These are phyloP conservation scores for Dryadomyces quercivorus DNA, from an alignment of 2,329 filamentous ascomycete species.

Conservation along the genomic window DNA sequence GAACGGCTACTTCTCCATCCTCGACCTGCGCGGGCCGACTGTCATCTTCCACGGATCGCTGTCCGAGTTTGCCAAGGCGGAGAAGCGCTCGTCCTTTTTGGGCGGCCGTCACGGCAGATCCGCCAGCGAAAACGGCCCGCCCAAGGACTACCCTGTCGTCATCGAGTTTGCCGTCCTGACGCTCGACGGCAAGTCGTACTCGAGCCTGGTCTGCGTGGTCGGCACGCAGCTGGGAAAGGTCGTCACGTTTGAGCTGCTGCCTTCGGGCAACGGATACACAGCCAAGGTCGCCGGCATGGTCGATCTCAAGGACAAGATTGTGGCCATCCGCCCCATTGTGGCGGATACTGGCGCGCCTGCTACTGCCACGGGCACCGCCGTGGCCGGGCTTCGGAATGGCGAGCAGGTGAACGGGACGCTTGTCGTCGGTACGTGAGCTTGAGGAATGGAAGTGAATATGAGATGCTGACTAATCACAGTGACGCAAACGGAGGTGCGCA, in stretches of 20 bases:
- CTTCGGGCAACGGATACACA: slow-evolving; percentile 59
- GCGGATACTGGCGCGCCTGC: slow-evolving; percentile 66
- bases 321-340: slow-evolving; percentile 70
- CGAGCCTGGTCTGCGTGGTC: slow-evolving; percentile 84
- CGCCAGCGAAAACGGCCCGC: slow-evolving; percentile 12
- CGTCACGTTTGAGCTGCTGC: slow-evolving; percentile 81
- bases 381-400: slow-evolving; percentile 67
- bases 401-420: slow-evolving; percentile 67
- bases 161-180: slow-evolving; percentile 93
- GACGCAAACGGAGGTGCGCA: slow-evolving; percentile 61
- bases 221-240: slow-evolving; percentile 78
- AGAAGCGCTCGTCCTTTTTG: slow-evolving; percentile 64
- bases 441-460: neutral
- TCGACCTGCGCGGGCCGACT: slow-evolving; percentile 78
- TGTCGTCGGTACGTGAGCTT: slow-evolving; percentile 47
- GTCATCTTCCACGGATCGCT: slow-evolving; percentile 68
- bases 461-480: slow-evolving; percentile 28
- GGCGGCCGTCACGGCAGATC: slow-evolving; percentile 33
- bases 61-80: slow-evolving; percentile 61
- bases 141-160: slow-evolving; percentile 62
- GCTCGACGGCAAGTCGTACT: slow-evolving; percentile 87
- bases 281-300: slow-evolving; percentile 59
- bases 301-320: slow-evolving; percentile 54
- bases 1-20: slow-evolving; percentile 64
- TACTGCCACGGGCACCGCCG: slow-evolving; percentile 58